Conservation (phyloP, 257 asterid genomes). For the Solanum paucissectum region DNA sequence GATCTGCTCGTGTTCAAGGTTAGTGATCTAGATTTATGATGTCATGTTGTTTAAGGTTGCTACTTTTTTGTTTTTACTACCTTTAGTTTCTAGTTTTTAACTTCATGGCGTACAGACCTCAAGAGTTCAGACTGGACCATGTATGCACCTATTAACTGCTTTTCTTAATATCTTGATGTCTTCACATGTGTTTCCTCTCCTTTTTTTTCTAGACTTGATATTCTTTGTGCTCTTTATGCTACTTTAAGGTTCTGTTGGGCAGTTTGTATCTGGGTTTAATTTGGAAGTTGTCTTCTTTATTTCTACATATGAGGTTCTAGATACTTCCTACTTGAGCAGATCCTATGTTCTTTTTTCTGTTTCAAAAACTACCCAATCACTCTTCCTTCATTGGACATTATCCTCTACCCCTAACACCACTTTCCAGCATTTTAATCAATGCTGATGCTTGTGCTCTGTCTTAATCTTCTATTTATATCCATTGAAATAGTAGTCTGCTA, state of each 20-base stretch:
- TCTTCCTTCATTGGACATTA: background rate
- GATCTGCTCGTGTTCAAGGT: constrained; percentile 97
- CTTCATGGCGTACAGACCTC: background rate
- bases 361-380: background rate
- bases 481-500: background rate
- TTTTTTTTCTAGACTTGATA: background rate
- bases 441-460: background rate
- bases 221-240: background rate
- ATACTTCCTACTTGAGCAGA: background rate
- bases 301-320: background rate
- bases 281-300: background rate
- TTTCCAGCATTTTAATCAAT: background rate
- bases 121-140: background rate
- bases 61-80: background rate
- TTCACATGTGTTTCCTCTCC: background rate
- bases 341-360: background rate
- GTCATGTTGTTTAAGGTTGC: background rate
- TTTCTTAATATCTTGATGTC: background rate
- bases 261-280: background rate
- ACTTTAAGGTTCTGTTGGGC: background rate
- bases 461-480: background rate
- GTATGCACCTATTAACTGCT: background rate
- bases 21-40: constrained; percentile 1
- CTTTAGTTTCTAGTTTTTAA: background rate
- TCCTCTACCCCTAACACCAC: background rate